A percentile compares a stretch with the other conserved stretches of the same genome.
phyloP scores from a whole-genome alignment of 495 filamentous ascomycete genomes.

The Pyrenopolyporus hunteri region DNA sequence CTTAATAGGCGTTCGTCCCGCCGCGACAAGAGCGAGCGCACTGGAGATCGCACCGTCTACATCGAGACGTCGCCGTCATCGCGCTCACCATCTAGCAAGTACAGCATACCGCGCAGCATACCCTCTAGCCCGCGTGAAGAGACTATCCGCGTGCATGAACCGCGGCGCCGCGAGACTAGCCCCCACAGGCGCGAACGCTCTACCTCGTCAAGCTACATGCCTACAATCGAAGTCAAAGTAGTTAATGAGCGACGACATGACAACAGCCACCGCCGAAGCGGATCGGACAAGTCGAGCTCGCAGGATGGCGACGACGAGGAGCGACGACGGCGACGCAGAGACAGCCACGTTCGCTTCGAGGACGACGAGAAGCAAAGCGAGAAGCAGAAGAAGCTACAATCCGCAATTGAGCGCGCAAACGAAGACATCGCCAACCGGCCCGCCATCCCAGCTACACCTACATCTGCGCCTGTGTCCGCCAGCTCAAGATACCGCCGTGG shows the following conservation, averaged over 20 bases:
- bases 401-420: conserved; percentile 47
- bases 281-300: conserved; percentile 39
- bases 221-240: conserved; percentile 34
- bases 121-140: conserved; percentile 28
- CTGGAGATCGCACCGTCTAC: conserved; percentile 35
- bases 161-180: conserved; percentile 27
- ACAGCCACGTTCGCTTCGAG: conserved; percentile 34
- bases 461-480: neutral
- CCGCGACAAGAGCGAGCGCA: conserved; percentile 37
- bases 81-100: conserved; percentile 35
- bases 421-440: conserved; percentile 40
- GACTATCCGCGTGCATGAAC: conserved; percentile 10
- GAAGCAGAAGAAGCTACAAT: conserved; percentile 44
- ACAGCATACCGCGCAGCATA: conserved; percentile 23
- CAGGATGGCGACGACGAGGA: conserved; percentile 33
- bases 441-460: conserved; percentile 15
- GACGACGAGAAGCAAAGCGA: conserved; percentile 43
- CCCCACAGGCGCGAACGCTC: conserved; percentile 25
- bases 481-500: conserved; percentile 37
- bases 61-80: conserved; percentile 35
- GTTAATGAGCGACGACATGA: conserved; percentile 30
- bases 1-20: conserved; percentile 38
- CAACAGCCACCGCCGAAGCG: conserved; percentile 34
- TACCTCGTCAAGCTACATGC: conserved; percentile 24
- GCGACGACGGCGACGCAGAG: conserved; percentile 31